Conservation (phyloP, 139 green algal genomes). For the Haematococcus sp. region DNA sequence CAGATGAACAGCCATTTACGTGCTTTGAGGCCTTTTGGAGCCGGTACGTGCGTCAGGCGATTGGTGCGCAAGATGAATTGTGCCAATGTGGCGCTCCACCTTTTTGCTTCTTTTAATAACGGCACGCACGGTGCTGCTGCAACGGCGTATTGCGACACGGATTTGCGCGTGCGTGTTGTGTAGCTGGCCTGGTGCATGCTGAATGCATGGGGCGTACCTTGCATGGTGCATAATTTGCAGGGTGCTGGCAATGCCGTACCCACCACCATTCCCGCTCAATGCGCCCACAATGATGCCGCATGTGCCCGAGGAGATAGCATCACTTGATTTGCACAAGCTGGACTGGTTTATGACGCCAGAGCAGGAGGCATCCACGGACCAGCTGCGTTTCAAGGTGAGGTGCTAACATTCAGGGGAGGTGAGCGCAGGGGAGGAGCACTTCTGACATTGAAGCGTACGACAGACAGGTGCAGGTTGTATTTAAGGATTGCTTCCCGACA, state of each 20-base stretch:
- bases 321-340: constrained; percentile 47
- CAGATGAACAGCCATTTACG: constrained; percentile 64
- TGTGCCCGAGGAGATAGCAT: constrained; percentile 20
- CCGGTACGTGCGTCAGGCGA: constrained; percentile 23
- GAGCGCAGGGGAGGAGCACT: neutral
- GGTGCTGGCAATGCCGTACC: constrained; percentile 38
- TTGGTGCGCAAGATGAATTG: neutral
- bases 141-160: too few species aligned
- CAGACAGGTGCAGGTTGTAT: too few species aligned
- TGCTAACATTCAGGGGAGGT: neutral
- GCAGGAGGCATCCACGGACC: constrained; percentile 68
- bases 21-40: constrained; percentile 82
- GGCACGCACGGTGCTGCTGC: too few species aligned
- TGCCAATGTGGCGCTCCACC: neutral
- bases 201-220: too few species aligned
- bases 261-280: constrained; percentile 54
- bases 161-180: neutral
- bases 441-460: too few species aligned
- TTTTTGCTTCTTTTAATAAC: too few species aligned
- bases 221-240: too few species aligned
- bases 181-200: too few species aligned
- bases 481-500: too few species aligned
- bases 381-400: constrained; percentile 67
- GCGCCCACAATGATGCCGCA: constrained; percentile 42
- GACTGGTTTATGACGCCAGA: constrained; percentile 72